Conservation (phyloP, 2,329 filamentous ascomycete genomes). For the Clathrospora elynae region DNA sequence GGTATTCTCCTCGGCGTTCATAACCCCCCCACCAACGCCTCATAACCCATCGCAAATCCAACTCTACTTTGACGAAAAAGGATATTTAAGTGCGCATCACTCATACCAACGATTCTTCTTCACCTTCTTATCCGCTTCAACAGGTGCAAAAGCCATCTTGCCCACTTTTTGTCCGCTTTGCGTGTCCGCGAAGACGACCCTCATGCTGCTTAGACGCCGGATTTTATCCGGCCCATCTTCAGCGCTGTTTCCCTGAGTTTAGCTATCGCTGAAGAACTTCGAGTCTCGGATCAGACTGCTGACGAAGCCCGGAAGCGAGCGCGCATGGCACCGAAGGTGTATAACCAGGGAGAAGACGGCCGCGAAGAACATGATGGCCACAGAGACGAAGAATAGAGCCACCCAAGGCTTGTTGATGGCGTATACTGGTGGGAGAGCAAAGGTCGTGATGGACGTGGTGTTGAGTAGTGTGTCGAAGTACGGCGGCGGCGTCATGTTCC, state of each 20-base stretch:
- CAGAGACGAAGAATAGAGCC: conserved; percentile 11
- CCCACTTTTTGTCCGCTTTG: neutral
- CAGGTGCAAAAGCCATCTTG: conserved; percentile 17
- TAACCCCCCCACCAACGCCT: too few species aligned
- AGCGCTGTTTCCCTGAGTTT: conserved; percentile 5
- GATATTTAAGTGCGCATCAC: too few species aligned
- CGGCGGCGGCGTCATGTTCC: too few species aligned
- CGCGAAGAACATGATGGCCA: conserved; percentile 14
- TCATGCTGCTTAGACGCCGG: neutral
- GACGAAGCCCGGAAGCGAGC: conserved; percentile 7
- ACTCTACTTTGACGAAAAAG: too few species aligned
- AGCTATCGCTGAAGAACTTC: conserved; percentile 13
- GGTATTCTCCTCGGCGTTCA: too few species aligned
- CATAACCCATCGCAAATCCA: too few species aligned
- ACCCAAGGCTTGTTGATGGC: conserved; percentile 9
- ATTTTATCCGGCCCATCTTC: neutral
- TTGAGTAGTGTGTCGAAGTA: too few species aligned
- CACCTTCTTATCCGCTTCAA: conserved; percentile 1
- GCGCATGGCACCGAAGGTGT: conserved; percentile 11
- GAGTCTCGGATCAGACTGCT: conserved; percentile 18
- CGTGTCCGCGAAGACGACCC: neutral
- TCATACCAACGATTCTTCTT: conserved; percentile 15
- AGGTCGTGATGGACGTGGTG: too few species aligned
- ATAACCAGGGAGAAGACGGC: conserved; percentile 14
- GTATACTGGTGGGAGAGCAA: too few species aligned